Evolutionary conservation across 202 grass and related monocot species (phyloP).

Genomic region (Digitaria exilis): DNA sequence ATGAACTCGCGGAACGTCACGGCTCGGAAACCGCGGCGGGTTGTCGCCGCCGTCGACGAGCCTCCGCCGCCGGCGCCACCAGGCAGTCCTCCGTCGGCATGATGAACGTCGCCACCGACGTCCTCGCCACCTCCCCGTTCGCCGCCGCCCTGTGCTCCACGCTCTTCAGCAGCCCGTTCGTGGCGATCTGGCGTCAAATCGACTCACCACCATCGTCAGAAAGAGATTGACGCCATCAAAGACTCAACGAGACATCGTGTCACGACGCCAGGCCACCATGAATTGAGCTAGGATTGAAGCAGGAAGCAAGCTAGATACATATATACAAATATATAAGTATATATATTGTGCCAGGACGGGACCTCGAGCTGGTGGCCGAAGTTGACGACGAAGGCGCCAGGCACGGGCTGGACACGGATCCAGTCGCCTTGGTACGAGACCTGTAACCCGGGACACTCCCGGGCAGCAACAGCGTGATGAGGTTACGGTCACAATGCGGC

Average conservation of each 20-base stretch:
- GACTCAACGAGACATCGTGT: too few relatives aligned
- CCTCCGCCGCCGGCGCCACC: constrained; percentile 44
- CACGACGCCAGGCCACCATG: too few relatives aligned
- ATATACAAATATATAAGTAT: too few relatives aligned
- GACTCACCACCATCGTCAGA: too few relatives aligned
- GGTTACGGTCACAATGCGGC: constrained; percentile 66
- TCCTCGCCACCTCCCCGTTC: constrained; percentile 42
- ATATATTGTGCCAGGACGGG: too few relatives aligned
- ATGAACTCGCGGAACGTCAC: constrained; percentile 75
- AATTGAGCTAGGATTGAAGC: too few relatives aligned
- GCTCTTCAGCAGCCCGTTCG: constrained; percentile 71
- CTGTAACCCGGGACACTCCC: constrained; percentile 55
- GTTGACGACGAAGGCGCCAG: constrained; percentile 61
- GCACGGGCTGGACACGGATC: constrained; percentile 49
- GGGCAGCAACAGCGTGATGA: constrained; percentile 67
- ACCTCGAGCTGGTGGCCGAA: constrained; percentile 71
- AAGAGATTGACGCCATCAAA: too few relatives aligned
- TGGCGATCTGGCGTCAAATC: too few relatives aligned
- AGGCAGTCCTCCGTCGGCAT: constrained; percentile 56
- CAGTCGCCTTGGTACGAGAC: constrained; percentile 47
- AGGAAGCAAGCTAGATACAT: too few relatives aligned
- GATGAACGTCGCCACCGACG: constrained; percentile 65
- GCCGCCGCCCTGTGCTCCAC: constrained; percentile 63
- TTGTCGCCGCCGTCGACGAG: too few relatives aligned
- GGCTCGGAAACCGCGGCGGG: constrained; percentile 52